These are phyloP conservation scores for Posidonia australis DNA, from an alignment of 106 monocot genomes.

Conservation along the genomic window DNA sequence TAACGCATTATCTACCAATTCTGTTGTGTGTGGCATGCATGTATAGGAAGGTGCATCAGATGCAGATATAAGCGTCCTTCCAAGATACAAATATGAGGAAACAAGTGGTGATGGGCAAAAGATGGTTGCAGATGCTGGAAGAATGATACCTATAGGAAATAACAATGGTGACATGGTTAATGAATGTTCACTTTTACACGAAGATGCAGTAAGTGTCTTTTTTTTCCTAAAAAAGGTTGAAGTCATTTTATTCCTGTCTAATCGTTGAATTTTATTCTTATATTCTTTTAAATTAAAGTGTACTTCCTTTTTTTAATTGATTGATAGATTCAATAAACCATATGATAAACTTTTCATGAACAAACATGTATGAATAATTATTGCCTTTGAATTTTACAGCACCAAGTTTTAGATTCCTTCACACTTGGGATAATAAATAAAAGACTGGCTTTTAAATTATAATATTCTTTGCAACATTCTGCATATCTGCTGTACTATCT, in stretches of 20 bases:
- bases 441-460: no score
- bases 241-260: not conserved
- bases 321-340: no score
- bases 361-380: no score
- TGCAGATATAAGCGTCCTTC: conserved; percentile 37
- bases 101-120: conserved; percentile 26
- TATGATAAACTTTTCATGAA: no score
- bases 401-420: no score
- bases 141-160: conserved; percentile 47
- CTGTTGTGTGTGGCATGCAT: not conserved
- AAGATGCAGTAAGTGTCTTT: conserved; percentile 53
- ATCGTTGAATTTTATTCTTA: not conserved
- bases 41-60: conserved; percentile 79
- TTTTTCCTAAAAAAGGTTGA: not conserved
- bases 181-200: conserved; percentile 30
- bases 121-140: conserved; percentile 27
- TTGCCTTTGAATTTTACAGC: no score
- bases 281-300: no score
- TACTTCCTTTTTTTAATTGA: no score
- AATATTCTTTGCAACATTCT: no score
- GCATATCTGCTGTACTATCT: no score
- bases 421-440: no score
- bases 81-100: conserved; percentile 56
- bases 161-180: conserved; percentile 18
- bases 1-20: no score